A percentile compares a stretch with the other conserved stretches of the same genome.
phyloP scores from a whole-genome alignment of 164 flowering plant species.

The Aristolochia fimbriata region DNA sequence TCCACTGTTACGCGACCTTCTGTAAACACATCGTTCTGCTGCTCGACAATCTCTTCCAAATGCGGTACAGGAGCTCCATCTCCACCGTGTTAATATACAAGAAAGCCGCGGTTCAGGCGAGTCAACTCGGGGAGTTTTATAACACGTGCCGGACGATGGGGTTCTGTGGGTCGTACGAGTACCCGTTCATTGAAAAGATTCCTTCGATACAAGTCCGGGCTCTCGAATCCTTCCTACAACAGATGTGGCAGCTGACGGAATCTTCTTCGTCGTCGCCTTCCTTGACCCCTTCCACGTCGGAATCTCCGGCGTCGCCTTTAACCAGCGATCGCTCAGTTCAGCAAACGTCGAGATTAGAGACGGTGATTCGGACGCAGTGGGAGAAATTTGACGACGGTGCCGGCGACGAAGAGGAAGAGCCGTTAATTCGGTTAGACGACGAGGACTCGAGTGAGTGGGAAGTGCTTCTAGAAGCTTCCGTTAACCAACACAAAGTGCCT shows the following conservation, averaged over 20 bases:
- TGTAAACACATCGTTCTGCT: conserved; percentile 22
- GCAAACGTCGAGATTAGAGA: conserved; percentile 1
- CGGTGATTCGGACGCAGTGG: conserved; percentile 19
- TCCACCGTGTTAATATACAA: conserved; percentile 40
- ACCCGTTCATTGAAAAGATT: conserved; percentile 41
- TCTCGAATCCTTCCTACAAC: conserved; percentile 35
- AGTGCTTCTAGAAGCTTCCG: conserved; percentile 38
- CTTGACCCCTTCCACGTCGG: conserved; percentile 1
- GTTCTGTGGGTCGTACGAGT: conserved; percentile 46
- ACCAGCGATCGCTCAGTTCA: conserved; percentile 19
- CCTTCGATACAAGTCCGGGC: conserved; percentile 42
- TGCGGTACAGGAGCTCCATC: conserved; percentile 34
- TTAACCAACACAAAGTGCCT: not conserved
- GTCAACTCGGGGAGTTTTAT: conserved; percentile 31
- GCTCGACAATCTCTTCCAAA: conserved; percentile 35
- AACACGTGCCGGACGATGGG: conserved; percentile 34
- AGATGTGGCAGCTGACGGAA: conserved; percentile 53
- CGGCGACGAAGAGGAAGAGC: conserved; percentile 9
- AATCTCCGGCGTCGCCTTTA: conserved; percentile 11
- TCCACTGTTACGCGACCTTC: conserved; percentile 31
- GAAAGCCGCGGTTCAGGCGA: conserved; percentile 43
- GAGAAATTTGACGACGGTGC: conserved; percentile 23
- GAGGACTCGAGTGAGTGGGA: conserved; percentile 32
- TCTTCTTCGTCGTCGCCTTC: conserved; percentile 29
- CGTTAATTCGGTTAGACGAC: conserved; percentile 27